Percentiles rank a stretch among this genome's conserved stretches.
Evolutionary conservation across 495 filamentous ascomycete genomes (phyloP).

Genomic region (Aspergillus indologenus): DNA sequence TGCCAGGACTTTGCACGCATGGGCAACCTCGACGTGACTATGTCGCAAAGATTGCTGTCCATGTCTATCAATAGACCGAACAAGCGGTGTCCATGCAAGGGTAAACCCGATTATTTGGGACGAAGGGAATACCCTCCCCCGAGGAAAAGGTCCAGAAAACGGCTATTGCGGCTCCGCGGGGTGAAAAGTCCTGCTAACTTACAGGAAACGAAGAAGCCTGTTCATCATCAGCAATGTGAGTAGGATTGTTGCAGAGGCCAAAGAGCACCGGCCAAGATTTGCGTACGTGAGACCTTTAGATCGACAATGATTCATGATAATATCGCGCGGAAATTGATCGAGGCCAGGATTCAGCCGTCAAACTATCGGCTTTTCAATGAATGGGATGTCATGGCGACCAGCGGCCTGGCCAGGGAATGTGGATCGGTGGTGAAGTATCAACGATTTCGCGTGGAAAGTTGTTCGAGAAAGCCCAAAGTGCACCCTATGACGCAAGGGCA

Average conservation of each 20-base stretch:
- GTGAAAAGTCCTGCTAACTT: neutral
- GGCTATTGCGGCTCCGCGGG: neutral
- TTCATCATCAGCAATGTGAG: neutral
- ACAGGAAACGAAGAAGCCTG: neutral
- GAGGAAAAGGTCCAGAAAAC: neutral
- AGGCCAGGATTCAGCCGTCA: no score
- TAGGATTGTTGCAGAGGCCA: neutral
- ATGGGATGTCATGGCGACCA: neutral
- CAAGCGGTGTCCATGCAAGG: slow-evolving; percentile 8
- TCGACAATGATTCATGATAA: neutral
- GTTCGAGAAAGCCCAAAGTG: neutral
- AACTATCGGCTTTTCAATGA: neutral
- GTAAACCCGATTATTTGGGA: slow-evolving; percentile 2
- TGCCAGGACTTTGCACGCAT: no score
- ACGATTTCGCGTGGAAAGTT: neutral
- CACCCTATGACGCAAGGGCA: slow-evolving; percentile 7
- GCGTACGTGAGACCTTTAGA: neutral
- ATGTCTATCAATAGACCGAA: neutral
- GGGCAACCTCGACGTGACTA: neutral
- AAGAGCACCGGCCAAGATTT: neutral
- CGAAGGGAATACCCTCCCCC: neutral
- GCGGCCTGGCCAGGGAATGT: neutral
- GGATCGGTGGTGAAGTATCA: neutral
- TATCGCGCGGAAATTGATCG: no score
- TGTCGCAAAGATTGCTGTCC: neutral